Evolutionary conservation across 306 rosid species (phyloP).

Genomic region (Sicyos edulis): DNA sequence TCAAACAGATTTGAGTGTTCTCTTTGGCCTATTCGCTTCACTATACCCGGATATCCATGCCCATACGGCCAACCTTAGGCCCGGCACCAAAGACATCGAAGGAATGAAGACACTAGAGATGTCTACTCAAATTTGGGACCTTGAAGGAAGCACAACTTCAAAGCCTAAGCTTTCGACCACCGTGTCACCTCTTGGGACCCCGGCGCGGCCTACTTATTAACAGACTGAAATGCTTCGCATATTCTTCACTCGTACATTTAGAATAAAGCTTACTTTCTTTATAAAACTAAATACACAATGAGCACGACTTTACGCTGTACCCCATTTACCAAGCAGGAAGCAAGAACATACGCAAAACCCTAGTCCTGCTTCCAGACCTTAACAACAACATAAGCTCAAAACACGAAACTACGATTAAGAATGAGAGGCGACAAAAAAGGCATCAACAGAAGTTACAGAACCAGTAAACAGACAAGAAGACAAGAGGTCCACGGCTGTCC

Average conservation of each 20-base stretch:
- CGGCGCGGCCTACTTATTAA: not conserved
- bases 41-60: too few species aligned
- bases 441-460: too few species aligned
- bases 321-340: not conserved
- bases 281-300: not conserved
- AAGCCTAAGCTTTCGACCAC: too few species aligned
- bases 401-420: not conserved
- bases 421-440: not conserved
- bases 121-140: too few species aligned
- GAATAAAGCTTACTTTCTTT: not conserved
- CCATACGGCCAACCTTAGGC: too few species aligned
- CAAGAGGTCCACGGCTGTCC: not conserved
- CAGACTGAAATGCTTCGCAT: not conserved
- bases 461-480: not conserved
- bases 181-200: not conserved
- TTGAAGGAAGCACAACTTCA: too few species aligned
- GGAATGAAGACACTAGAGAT: too few species aligned
- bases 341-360: not conserved
- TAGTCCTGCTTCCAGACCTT: not conserved
- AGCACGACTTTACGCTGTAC: not conserved
- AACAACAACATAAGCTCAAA: not conserved
- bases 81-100: too few species aligned
- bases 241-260: not conserved
- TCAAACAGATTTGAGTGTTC: too few species aligned
- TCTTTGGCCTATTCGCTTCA: too few species aligned